These are phyloP conservation scores for Phellopilus nigrolimitatus DNA, from an alignment of 1,284 basidiomycete genomes.

Conservation along the genomic window DNA sequence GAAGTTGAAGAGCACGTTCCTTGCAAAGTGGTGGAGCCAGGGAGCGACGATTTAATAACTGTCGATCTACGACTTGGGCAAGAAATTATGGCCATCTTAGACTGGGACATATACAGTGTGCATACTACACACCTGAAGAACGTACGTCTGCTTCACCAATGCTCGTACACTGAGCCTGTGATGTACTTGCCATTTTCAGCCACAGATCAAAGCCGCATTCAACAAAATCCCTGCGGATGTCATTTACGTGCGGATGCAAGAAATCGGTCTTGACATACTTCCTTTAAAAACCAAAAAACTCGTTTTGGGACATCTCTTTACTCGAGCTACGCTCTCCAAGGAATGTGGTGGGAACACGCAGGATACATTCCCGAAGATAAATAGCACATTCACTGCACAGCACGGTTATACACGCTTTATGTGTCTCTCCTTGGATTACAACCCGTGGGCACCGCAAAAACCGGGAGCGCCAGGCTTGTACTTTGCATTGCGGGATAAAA, in stretches of 20 bases:
- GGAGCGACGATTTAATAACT: no score
- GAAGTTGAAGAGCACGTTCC: no score
- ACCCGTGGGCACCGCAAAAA: slow-evolving; percentile 28
- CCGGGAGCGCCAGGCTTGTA: slow-evolving; percentile 30
- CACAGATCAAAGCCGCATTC: not conserved
- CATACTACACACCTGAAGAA: not conserved
- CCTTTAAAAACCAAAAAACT: not conserved
- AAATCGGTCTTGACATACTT: not conserved
- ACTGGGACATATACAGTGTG: not conserved
- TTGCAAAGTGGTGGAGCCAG: no score
- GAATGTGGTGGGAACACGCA: slow-evolving; percentile 4
- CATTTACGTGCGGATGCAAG: not conserved
- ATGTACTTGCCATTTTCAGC: not conserved
- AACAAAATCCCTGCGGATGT: not conserved
- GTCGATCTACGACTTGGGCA: no score
- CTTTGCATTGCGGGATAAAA: slow-evolving; percentile 14
- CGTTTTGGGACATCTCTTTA: not conserved
- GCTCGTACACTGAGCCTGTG: not conserved
- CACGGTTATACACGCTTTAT: slow-evolving; percentile 19
- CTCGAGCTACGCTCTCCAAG: not conserved
- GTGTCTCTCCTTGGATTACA: slow-evolving; percentile 25
- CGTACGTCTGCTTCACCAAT: not conserved
- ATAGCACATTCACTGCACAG: not conserved
- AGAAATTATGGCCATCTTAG: not conserved
- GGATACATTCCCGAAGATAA: not conserved